These are phyloP conservation scores for Lichtheimia corymbifera DNA, from an alignment of 371 early-diverging fungal genomes.

Conservation along the genomic window DNA sequence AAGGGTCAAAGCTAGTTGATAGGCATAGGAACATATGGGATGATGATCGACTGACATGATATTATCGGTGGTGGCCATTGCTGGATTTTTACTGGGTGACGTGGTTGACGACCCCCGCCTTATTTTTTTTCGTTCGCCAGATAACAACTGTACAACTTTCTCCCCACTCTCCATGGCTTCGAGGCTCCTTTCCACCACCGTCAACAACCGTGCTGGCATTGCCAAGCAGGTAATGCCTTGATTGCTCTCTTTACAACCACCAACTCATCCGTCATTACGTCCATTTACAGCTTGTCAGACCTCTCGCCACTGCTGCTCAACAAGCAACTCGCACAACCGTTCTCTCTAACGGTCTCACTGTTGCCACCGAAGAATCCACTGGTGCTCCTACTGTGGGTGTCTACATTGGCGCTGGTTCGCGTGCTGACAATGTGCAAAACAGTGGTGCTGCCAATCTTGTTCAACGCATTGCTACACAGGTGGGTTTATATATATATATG, in stretches of 20 bases:
- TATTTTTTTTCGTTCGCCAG: conserved; percentile 2
- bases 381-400: conserved; percentile 95
- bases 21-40: no score
- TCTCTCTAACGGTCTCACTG: conserved; percentile 86
- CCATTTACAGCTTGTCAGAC: conserved; percentile 17
- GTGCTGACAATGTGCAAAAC: conserved; percentile 81
- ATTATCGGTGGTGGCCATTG: no score
- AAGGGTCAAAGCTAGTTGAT: no score
- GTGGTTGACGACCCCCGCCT: neutral
- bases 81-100: no score
- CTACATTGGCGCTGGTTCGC: conserved; percentile 93
- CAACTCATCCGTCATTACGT: neutral
- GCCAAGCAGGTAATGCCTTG: conserved; percentile 24
- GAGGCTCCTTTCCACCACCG: conserved; percentile 26
- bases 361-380: conserved; percentile 90
- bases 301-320: conserved; percentile 24
- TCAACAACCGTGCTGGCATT: conserved; percentile 18
- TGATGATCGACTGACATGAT: no score
- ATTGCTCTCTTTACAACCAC: neutral
- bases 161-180: conserved; percentile 28
- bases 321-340: conserved; percentile 73
- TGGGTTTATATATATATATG: conserved; percentile 19
- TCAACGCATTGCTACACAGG: conserved; percentile 30
- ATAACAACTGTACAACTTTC: conserved; percentile 8
- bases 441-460: conserved; percentile 42